Percentiles rank a stretch among this genome's conserved stretches.
phyloP scores from a whole-genome alignment of 805 yeast genomes.

The Clavispora carvajalis region DNA sequence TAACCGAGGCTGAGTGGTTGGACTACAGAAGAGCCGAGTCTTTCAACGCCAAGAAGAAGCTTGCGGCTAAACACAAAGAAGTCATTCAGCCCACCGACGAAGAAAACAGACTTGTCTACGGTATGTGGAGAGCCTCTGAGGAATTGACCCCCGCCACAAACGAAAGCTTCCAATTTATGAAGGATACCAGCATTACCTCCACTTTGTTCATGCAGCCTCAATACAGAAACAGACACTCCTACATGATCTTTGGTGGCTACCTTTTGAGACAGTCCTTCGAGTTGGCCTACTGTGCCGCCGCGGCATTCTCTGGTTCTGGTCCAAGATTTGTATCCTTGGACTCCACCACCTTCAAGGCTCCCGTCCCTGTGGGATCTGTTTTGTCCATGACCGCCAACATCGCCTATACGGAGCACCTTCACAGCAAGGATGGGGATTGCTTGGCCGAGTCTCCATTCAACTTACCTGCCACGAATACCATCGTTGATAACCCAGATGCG shows the following conservation, averaged over 20 bases:
- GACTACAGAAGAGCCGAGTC: conserved; percentile 87
- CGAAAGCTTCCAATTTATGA: conserved; percentile 56
- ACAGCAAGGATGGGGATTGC: conserved; percentile 21
- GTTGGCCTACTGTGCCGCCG: conserved; percentile 88
- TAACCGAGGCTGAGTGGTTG: conserved; percentile 69
- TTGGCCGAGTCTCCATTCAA: conserved; percentile 37
- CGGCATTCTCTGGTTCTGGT: conserved; percentile 76
- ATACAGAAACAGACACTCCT: conserved; percentile 89
- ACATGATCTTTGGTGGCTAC: conserved; percentile 94
- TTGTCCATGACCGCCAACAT: conserved; percentile 76
- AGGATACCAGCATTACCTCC: conserved; percentile 63
- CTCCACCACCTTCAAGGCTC: conserved; percentile 86
- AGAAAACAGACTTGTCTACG: conserved; percentile 72
- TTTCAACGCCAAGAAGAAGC: conserved; percentile 80
- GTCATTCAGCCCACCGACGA: conserved; percentile 59
- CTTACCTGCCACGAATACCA: conserved; percentile 52
- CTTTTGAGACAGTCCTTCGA: conserved; percentile 89
- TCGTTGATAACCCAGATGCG: conserved; percentile 48
- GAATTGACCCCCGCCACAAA: conserved; percentile 3
- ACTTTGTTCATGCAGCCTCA: conserved; percentile 95
- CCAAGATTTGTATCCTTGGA: conserved; percentile 90
- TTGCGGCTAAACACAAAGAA: conserved; percentile 61
- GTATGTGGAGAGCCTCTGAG: conserved; percentile 53
- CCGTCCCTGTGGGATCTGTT: conserved; percentile 94
- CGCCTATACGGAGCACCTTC: conserved; percentile 80